These are phyloP conservation scores for Cyclostephanos tholiformis DNA, from an alignment of 108 stramenopile species.

Conservation along the genomic window DNA sequence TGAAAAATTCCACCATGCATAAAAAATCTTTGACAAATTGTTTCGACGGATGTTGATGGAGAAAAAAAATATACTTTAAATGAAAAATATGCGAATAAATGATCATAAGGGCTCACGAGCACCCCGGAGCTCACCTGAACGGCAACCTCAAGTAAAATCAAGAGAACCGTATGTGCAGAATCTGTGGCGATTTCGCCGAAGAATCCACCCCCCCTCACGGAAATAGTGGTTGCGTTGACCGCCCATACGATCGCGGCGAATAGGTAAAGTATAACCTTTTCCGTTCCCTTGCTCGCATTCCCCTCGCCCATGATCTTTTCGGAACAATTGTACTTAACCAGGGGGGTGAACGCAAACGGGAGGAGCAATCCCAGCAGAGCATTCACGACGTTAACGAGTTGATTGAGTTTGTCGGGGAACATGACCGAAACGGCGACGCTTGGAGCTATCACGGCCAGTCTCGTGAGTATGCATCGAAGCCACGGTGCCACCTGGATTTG, in stretches of 20 bases:
- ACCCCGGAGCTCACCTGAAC: conserved; percentile 42
- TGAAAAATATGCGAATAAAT: too few species aligned
- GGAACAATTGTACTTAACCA: conserved; percentile 72
- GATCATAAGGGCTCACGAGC: too few species aligned
- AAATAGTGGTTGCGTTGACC: conserved; percentile 59
- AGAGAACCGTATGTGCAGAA: conserved; percentile 30
- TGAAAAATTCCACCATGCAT: conserved; percentile 6
- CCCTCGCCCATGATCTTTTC: conserved; percentile 66
- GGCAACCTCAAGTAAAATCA: conserved; percentile 47
- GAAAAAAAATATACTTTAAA: too few species aligned
- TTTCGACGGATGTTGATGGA: too few species aligned
- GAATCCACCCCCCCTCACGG: conserved; percentile 58
- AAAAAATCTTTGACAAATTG: too few species aligned
- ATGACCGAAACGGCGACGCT: conserved; percentile 71
- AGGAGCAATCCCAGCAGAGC: conserved; percentile 71
- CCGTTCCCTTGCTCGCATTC: conserved; percentile 41
- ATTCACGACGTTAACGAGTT: conserved; percentile 77
- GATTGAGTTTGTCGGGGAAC: conserved; percentile 65
- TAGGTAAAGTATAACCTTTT: conserved; percentile 45
- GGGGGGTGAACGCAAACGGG: conserved; percentile 81
- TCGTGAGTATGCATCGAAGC: conserved; percentile 68
- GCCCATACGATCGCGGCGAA: conserved; percentile 59
- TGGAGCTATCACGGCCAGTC: conserved; percentile 76
- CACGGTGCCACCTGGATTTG: conserved; percentile 63
- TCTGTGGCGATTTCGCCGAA: conserved; percentile 51